Evolutionary conservation across 2,329 filamentous ascomycete genomes (phyloP).

Genomic region (Leptographium lundbergii): DNA sequence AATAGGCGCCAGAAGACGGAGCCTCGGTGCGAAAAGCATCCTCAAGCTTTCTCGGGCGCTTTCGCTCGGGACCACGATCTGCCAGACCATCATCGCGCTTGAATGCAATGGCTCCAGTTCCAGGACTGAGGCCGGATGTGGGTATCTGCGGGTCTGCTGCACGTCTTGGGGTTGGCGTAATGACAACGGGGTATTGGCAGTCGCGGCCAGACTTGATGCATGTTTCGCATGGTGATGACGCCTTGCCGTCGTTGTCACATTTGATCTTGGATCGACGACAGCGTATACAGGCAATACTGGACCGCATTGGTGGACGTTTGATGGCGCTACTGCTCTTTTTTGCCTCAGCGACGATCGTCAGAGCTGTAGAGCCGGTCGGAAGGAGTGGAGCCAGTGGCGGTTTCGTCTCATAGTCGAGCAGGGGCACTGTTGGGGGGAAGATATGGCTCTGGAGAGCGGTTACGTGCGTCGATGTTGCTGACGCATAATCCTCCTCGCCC

Average conservation of each 20-base stretch:
- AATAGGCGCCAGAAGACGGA: slow-evolving; percentile 20
- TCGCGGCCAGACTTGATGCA: slow-evolving; percentile 61
- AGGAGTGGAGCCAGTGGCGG: neutral
- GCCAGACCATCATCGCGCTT: slow-evolving; percentile 28
- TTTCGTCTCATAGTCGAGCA: neutral
- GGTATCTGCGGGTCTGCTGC: neutral
- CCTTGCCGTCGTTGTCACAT: slow-evolving; percentile 66
- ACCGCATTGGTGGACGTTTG: slow-evolving; percentile 49
- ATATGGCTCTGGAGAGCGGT: neutral
- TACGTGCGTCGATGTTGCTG: neutral
- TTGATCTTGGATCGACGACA: slow-evolving; percentile 78
- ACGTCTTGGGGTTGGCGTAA: neutral
- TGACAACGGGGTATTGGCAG: slow-evolving; percentile 51
- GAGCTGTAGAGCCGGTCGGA: neutral
- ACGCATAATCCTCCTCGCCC: neutral
- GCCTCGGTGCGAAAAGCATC: slow-evolving; percentile 27
- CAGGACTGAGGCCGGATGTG: neutral
- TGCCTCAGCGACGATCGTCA: slow-evolving; percentile 26
- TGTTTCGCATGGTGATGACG: slow-evolving; percentile 53
- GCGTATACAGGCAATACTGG: slow-evolving; percentile 64
- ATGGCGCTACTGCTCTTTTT: slow-evolving; percentile 19
- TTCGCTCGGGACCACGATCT: slow-evolving; percentile 34
- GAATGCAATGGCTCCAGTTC: slow-evolving; percentile 1
- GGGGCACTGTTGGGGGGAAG: neutral
- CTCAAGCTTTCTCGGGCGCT: slow-evolving; percentile 31